A percentile compares a stretch with the other conserved stretches of the same genome.
Evolutionary conservation across 495 filamentous ascomycete genomes (phyloP).

Genomic region (Hypoxylon crocopeplum): DNA sequence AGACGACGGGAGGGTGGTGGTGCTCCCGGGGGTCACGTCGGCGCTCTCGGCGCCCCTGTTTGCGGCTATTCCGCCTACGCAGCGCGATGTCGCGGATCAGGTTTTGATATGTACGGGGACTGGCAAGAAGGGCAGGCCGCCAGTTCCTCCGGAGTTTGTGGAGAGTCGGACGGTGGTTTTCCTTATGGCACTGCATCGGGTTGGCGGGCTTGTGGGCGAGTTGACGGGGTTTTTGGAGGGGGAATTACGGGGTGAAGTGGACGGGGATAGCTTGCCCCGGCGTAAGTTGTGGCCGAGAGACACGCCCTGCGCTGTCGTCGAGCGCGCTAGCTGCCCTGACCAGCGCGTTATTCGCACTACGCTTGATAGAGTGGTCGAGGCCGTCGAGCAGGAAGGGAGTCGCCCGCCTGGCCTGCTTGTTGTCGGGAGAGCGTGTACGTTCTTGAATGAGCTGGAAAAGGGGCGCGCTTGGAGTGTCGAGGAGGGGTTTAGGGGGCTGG

Average conservation of each 20-base stretch:
- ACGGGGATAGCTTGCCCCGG: no score
- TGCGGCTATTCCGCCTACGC: constrained; percentile 84
- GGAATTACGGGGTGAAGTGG: no score
- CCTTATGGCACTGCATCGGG: constrained; percentile 90
- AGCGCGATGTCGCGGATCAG: constrained; percentile 89
- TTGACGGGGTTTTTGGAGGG: constrained; percentile 56
- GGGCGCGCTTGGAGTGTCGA: constrained; percentile 82
- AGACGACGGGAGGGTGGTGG: constrained; percentile 62
- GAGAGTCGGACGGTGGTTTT: constrained; percentile 86
- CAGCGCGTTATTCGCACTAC: constrained; percentile 92
- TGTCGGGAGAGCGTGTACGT: constrained; percentile 84
- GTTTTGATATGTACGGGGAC: constrained; percentile 94
- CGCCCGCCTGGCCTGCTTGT: constrained; percentile 90
- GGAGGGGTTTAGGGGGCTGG: constrained; percentile 80
- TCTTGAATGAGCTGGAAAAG: constrained; percentile 62
- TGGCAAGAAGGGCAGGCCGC: constrained; percentile 85
- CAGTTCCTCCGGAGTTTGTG: constrained; percentile 80
- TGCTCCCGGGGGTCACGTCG: constrained; percentile 90
- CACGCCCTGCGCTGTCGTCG: constrained; percentile 90
- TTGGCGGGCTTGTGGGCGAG: constrained; percentile 71
- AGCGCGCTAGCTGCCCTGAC: constrained; percentile 92
- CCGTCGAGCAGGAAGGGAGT: constrained; percentile 88
- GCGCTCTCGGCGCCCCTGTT: constrained; percentile 88
- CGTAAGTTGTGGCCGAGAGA: constrained; percentile 55
- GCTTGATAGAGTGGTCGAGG: constrained; percentile 75